phyloP scores from a whole-genome alignment of 73 alveolate species.

The Paramecium biaurelia region DNA sequence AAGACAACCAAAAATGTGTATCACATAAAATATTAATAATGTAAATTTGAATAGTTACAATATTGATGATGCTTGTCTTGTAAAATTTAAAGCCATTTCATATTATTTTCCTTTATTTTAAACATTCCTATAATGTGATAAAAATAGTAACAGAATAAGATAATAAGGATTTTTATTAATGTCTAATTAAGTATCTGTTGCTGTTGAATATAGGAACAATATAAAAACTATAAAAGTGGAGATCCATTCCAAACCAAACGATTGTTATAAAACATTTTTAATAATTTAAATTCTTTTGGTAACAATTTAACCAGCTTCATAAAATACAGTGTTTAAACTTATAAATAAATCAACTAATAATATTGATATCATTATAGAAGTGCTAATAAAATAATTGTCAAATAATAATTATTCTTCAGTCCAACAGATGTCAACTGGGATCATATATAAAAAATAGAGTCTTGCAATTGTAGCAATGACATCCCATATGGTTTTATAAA shows the following conservation, averaged over 20 bases:
- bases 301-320: neutral
- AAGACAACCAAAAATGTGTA: neutral
- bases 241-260: neutral
- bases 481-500: neutral
- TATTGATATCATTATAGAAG: neutral
- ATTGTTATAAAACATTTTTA: neutral
- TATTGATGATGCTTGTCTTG: neutral
- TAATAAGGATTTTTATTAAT: neutral
- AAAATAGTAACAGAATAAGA: neutral
- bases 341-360: neutral
- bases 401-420: neutral
- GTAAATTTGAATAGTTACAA: neutral
- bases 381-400: neutral
- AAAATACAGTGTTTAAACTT: slow-evolving; percentile 15
- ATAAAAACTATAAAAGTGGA: neutral
- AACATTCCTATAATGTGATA: neutral
- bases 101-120: neutral
- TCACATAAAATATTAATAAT: neutral
- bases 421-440: neutral
- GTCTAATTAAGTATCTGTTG: neutral
- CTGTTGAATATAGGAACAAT: neutral
- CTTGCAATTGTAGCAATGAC: neutral
- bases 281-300: neutral
- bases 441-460: slow-evolving; percentile 19
- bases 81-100: slow-evolving; percentile 6